phyloP scores from a whole-genome alignment of 257 asterid species.

The Penstemon newberryi region DNA sequence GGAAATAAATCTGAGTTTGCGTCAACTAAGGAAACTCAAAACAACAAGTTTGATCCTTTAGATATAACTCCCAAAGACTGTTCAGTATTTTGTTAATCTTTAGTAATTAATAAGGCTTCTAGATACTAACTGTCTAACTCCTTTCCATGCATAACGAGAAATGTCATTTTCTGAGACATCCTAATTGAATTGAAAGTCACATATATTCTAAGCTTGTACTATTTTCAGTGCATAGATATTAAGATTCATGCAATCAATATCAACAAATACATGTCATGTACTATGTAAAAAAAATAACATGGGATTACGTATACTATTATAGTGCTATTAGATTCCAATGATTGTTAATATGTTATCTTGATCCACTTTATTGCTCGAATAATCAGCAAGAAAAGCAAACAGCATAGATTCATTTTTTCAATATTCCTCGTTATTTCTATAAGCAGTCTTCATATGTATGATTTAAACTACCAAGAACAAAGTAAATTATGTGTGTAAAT shows the following conservation, averaged over 20 bases:
- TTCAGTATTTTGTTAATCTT: neutral
- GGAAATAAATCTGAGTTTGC: neutral
- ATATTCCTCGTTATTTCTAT: neutral
- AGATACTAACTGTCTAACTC: neutral
- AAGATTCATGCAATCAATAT: neutral
- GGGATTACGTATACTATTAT: neutral
- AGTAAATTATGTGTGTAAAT: neutral
- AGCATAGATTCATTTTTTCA: neutral
- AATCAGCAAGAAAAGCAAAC: neutral
- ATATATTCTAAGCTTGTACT: neutral
- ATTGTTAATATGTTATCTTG: neutral
- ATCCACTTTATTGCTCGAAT: slow-evolving; percentile 1
- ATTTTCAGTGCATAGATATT: neutral
- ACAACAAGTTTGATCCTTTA: neutral
- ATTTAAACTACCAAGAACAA: neutral
- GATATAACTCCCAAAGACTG: neutral
- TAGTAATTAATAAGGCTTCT: neutral
- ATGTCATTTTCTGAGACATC: slow-evolving; percentile 1
- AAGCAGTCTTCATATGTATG: neutral
- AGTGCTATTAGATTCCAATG: neutral
- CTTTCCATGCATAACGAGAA: slow-evolving; percentile 6
- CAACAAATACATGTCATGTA: neutral
- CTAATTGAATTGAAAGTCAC: neutral
- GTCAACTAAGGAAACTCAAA: neutral
- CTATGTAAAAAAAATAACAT: neutral